Conservation (phyloP, 2,329 filamentous ascomycete species). For the Alternaria ventricosa region DNA sequence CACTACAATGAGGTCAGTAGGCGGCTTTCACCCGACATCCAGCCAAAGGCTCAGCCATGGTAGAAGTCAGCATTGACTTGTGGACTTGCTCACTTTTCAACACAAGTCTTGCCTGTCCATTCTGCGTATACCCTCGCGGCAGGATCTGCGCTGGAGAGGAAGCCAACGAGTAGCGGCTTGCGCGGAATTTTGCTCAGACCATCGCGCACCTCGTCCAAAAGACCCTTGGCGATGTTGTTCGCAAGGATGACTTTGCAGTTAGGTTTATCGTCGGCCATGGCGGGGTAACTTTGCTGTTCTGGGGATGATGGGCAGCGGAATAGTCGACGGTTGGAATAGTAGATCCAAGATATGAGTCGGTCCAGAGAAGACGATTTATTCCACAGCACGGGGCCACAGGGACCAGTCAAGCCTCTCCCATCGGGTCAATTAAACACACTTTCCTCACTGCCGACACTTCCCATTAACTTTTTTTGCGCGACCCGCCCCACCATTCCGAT, state of each 20-base stretch:
- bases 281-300: slow-evolving; percentile 19
- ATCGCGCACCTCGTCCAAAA: slow-evolving; percentile 78
- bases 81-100: slow-evolving; percentile 78
- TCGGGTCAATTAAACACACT: slow-evolving; percentile 1
- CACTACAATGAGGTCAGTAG: slow-evolving; percentile 60
- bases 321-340: background rate
- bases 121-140: slow-evolving; percentile 93
- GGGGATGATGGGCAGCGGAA: background rate
- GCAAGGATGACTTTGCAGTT: slow-evolving; percentile 93
- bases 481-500: slow-evolving; percentile 25
- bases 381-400: background rate
- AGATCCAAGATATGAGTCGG: background rate
- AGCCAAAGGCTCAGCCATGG: background rate
- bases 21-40: background rate
- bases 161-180: slow-evolving; percentile 83
- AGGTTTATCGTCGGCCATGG: slow-evolving; percentile 48
- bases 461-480: slow-evolving; percentile 17
- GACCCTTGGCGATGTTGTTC: slow-evolving; percentile 81
- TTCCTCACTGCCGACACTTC: slow-evolving; percentile 3
- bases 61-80: background rate
- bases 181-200: slow-evolving; percentile 75
- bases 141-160: slow-evolving; percentile 90
- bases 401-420: background rate
- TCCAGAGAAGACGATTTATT: background rate
- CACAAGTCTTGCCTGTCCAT: slow-evolving; percentile 95